Conservation (phyloP, 148 eudicot genomes). For the Mesembryanthemum crystallinum region DNA sequence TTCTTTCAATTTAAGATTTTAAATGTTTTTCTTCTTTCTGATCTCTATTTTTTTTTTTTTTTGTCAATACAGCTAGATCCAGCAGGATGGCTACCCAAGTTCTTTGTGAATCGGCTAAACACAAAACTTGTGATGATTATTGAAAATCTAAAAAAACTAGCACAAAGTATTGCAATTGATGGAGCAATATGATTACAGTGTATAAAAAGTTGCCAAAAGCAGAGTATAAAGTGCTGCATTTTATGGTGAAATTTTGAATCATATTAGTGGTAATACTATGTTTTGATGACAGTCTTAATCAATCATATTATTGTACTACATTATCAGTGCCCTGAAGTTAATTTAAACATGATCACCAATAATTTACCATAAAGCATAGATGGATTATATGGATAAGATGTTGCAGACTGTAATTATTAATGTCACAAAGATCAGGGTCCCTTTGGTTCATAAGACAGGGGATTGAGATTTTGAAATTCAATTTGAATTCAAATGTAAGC, state of each 20-base stretch:
- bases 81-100: conserved; percentile 94
- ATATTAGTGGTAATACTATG: conserved; percentile 7
- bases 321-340: not conserved
- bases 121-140: conserved; percentile 88
- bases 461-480: not conserved
- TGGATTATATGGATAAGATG: no score
- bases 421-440: not conserved
- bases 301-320: not conserved
- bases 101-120: conserved; percentile 85
- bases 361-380: not conserved
- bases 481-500: not conserved
- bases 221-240: not conserved
- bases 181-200: conserved; percentile 12
- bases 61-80: conserved; percentile 67
- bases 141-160: conserved; percentile 75
- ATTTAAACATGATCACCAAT: not conserved
- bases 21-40: not conserved
- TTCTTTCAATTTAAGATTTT: not conserved
- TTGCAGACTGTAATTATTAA: not conserved
- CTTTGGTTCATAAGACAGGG: not conserved
- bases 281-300: not conserved
- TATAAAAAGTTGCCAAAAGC: conserved; percentile 7
- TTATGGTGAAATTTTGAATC: conserved; percentile 24
- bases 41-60: not conserved
- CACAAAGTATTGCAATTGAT: conserved; percentile 37